Evolutionary conservation across 768 basidiomycete species (phyloP), one percentile per base, ranked within the genome.

Genomic region (Ephemerocybe angulata): DNA sequence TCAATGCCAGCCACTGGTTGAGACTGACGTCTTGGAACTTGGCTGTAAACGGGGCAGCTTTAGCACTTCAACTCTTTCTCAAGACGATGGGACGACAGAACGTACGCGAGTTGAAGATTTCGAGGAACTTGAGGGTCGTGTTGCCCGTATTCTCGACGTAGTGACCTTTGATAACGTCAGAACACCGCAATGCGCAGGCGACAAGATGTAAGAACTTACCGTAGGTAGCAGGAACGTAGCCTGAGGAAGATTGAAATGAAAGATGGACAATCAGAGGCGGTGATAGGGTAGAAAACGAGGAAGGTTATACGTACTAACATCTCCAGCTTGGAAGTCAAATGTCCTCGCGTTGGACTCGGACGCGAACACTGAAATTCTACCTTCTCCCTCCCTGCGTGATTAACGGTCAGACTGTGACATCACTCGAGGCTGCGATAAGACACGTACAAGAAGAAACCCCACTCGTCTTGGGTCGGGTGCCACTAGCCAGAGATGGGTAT

Each of bases 381-480:
- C 79, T 28, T 72, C 55, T 3, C 84, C 85, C 64, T 78, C 75
- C 35, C 82, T 86, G 56, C 10, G 17, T 17, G 21, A 29, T 25
- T n/a, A 27, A 7, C 25, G 24, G 27, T 52, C 42, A 58, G 24
- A 40, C 46, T 3, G 35, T 13, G 12, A 8, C 22, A 37, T 4
- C 12, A 47, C 19, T 10, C 10, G 37, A 29, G 29, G 31, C 47
- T 50, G 47, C 37, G 28, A 19, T 28, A 48, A 52, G 49, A 29
- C 43, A 69, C 72, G 53, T 63, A 82, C 83, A 85, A 52, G 76
- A 76, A 82, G 65, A 76, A 82, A 47, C 69, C 74, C 85, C 85
- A 86, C 67, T 86, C 85, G 55, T 85, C 82, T 60, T 83, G 72
- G 11, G 80, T 82, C 6, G 86, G 86, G 59, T 87, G 86, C 86